phyloP scores from a whole-genome alignment of 73 alveolate species.

The Blepharisma stoltei region DNA sequence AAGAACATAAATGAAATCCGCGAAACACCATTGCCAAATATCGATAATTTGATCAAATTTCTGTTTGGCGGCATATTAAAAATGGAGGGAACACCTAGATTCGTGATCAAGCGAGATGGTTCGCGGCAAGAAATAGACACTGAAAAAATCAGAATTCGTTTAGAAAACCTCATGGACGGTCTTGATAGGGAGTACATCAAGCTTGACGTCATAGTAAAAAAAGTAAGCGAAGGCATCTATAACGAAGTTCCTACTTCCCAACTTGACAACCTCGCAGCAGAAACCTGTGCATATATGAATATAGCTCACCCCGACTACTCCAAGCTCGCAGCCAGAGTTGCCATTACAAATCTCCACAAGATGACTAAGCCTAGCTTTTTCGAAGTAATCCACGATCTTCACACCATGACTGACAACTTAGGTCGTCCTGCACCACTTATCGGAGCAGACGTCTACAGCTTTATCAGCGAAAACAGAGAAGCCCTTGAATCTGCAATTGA shows the following conservation, averaged over 20 bases:
- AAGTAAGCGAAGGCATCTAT: slow-evolving; percentile 42
- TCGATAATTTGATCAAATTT: too few relatives aligned
- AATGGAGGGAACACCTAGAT: too few relatives aligned
- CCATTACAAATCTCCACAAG: slow-evolving; percentile 86
- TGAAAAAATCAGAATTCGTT: slow-evolving; percentile 52
- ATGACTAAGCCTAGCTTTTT: slow-evolving; percentile 67
- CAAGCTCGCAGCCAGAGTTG: slow-evolving; percentile 89
- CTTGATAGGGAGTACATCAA: slow-evolving; percentile 26
- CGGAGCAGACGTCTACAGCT: too few relatives aligned
- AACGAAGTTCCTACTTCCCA: slow-evolving; percentile 80
- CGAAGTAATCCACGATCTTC: too few relatives aligned
- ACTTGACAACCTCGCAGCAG: slow-evolving; percentile 85
- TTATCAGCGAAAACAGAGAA: too few relatives aligned
- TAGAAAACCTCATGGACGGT: slow-evolving; percentile 49
- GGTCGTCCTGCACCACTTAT: too few relatives aligned
- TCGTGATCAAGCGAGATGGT: slow-evolving; percentile 73
- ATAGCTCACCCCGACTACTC: slow-evolving; percentile 80
- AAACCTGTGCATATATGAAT: slow-evolving; percentile 43
- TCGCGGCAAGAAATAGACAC: slow-evolving; percentile 42
- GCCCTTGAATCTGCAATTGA: slow-evolving; percentile 1
- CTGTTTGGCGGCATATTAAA: too few relatives aligned
- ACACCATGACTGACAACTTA: too few relatives aligned
- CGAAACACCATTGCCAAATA: too few relatives aligned
- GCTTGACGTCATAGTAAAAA: too few relatives aligned
- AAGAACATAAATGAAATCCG: too few relatives aligned